Percentiles rank a stretch among this genome's conserved stretches.
phyloP scores from a whole-genome alignment of 805 yeast genomes.

The Pichia pseudocactophila region DNA sequence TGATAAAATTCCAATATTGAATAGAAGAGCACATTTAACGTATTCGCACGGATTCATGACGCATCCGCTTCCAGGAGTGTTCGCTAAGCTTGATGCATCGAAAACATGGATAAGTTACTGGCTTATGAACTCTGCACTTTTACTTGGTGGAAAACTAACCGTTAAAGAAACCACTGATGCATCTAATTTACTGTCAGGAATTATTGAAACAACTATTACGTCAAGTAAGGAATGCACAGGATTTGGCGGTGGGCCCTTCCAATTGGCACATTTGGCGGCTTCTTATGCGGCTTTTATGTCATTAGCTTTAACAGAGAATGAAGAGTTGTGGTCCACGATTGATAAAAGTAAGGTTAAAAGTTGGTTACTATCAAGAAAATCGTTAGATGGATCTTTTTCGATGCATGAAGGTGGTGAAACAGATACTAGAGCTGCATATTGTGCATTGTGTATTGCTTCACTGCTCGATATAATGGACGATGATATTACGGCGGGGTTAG shows the following conservation, averaged over 20 bases:
- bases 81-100: slow-evolving; percentile 68
- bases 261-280: slow-evolving; percentile 76
- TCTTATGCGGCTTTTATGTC: slow-evolving; percentile 71
- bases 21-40: slow-evolving; percentile 31
- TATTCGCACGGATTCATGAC: slow-evolving; percentile 36
- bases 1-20: slow-evolving; percentile 22
- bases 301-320: slow-evolving; percentile 42
- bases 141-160: slow-evolving; percentile 24
- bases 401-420: slow-evolving; percentile 75
- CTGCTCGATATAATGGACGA: slow-evolving; percentile 55
- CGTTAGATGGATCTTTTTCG: slow-evolving; percentile 62
- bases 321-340: slow-evolving; percentile 33
- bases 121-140: slow-evolving; percentile 49
- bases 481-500: slow-evolving; percentile 44
- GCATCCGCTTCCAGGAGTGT: slow-evolving; percentile 41
- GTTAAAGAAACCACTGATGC: slow-evolving; percentile 12
- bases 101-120: slow-evolving; percentile 88
- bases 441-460: slow-evolving; percentile 69
- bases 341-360: slow-evolving; percentile 39
- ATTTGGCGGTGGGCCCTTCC: slow-evolving; percentile 79
- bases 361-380: slow-evolving; percentile 64
- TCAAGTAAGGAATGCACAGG: slow-evolving; percentile 44
- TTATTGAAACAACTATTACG: slow-evolving; percentile 15
- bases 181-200: slow-evolving; percentile 8
- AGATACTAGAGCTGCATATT: slow-evolving; percentile 80